A percentile compares a stretch with the other conserved stretches of the same genome.
phyloP scores from a whole-genome alignment of 345 rosid species.

The Citrus inodora region DNA sequence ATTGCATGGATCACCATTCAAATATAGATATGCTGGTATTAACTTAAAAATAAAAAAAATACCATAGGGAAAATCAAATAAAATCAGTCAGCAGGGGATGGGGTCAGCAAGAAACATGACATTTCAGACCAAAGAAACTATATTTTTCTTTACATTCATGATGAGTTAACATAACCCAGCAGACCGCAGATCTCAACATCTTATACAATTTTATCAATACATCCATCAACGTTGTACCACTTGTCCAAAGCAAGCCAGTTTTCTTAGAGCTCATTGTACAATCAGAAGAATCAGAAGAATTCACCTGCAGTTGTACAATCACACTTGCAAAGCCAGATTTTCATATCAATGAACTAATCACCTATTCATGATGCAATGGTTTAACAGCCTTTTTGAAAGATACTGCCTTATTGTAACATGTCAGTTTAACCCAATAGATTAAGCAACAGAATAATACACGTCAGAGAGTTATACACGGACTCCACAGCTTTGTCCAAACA shows the following conservation, averaged over 20 bases:
- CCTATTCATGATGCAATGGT: not conserved
- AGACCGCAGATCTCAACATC: not conserved
- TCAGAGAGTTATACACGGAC: not conserved
- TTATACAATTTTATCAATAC: not conserved
- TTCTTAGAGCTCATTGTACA: not conserved
- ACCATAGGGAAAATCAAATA: not conserved
- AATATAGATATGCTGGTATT: not conserved
- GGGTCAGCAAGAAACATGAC: not conserved
- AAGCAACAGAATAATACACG: not conserved
- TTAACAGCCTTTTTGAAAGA: not conserved
- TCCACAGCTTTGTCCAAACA: not conserved
- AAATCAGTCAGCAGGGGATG: not conserved
- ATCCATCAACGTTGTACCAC: not conserved
- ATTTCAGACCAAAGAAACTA: not conserved
- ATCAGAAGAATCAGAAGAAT: not conserved
- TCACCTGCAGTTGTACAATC: not conserved
- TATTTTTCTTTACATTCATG: not conserved
- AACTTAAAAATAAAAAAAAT: not conserved
- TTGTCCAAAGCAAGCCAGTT: not conserved
- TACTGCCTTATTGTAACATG: not conserved
- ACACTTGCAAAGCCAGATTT: not conserved
- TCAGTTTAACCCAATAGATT: not conserved
- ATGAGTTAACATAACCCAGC: not conserved
- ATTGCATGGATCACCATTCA: not conserved
- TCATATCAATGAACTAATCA: not conserved